Evolutionary conservation across 192 early-diverging fungal genomes (phyloP), one percentile per base, ranked within the genome.

Genomic region (Coemansia reversa): DNA sequence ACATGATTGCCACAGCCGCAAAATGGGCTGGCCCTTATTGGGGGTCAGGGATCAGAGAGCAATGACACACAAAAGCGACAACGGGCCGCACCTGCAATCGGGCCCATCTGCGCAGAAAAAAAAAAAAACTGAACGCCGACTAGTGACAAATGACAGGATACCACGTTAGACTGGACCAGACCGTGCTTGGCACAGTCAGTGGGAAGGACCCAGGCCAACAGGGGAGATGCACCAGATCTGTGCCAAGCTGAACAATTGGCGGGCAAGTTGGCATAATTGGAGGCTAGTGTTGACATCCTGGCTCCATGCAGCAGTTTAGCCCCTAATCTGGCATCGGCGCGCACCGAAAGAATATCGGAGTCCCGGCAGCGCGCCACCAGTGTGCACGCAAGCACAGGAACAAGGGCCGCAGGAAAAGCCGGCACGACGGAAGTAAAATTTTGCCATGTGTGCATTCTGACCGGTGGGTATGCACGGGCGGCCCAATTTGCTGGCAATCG

Each of bases 1-100:
- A 52, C 33, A 28, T n/a, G 62, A 55, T 55, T 25, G 62, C 62
- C 62, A 63, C 62, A 55, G 30, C n/a, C 35, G 20, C n/a, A 24
- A 58, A 29, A 48, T 49, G 35, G 7, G 24, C 39, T 45, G 16
- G 7, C 59, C 5, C 27, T 23, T 18, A 29, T 49, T 60, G 55
- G 22, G 55, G 28, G 20, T 30, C 19, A 56, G 27, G 33, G 30
- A 23, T 22, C 51, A 33, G n/a, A 35, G 60, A 29, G 32, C 49
- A 23, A 32, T 47, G 49, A 24, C 29, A 9, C 50, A 35, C 49
- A n/a, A 48, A 19, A 30, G 53, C 7, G 28, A 30, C 23, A 53
- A 24, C 33, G 29, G 59, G 5, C 32, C 18, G 35, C 30, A 24
- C 39, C 28, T 47, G 50, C 33, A 63, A 45, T 35, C 35, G 27